Evolutionary conservation across 257 asterid species (phyloP).

Genomic region (Nicotiana otophora): DNA sequence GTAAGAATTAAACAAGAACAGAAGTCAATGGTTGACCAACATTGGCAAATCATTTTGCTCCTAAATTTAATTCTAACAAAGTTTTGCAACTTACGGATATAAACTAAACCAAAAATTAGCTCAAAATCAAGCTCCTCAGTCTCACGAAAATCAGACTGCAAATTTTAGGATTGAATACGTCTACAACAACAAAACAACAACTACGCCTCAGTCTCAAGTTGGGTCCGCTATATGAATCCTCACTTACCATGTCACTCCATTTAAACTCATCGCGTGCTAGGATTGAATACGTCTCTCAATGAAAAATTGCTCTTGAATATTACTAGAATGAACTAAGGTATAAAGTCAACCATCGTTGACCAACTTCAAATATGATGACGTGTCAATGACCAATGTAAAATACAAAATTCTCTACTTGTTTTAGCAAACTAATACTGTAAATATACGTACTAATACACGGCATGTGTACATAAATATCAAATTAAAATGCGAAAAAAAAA

Average conservation of each 20-base stretch:
- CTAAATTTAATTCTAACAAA: background rate
- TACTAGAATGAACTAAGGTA: background rate
- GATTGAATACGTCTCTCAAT: background rate
- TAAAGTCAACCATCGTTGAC: background rate
- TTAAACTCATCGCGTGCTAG: background rate
- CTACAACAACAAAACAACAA: no score
- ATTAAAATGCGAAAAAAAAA: no score
- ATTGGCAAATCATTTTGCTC: background rate
- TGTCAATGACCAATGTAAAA: background rate
- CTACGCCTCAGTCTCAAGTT: no score
- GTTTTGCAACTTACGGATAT: background rate
- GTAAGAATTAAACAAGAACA: background rate
- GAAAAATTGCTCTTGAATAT: background rate
- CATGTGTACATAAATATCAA: background rate
- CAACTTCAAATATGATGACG: background rate
- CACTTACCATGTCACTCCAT: no score
- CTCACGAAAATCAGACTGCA: background rate
- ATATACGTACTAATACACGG: background rate
- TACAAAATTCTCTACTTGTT: background rate
- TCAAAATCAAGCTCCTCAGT: background rate
- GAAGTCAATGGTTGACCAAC: background rate
- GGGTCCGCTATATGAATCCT: no score
- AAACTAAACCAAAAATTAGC: background rate
- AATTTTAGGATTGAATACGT: background rate
- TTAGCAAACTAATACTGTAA: background rate